A percentile compares a stretch with the other conserved stretches of the same genome.
phyloP scores from a whole-genome alignment of 768 basidiomycete species.

The Rubroboletus pulcherrimus region DNA sequence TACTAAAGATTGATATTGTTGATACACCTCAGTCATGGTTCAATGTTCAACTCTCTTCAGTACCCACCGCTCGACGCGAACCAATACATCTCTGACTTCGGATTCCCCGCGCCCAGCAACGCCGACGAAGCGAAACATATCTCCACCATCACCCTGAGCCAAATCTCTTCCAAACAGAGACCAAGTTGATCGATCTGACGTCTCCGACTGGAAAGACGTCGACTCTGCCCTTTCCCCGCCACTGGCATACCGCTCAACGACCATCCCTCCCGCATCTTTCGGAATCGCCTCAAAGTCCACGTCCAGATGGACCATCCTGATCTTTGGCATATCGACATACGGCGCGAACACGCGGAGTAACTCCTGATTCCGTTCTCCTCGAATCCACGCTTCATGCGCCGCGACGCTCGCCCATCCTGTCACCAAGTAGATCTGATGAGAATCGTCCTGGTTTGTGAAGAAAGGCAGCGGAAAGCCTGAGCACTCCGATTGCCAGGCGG shows the following conservation, averaged over 20 bases:
- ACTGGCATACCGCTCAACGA: slow-evolving; percentile 8
- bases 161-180: slow-evolving; percentile 16
- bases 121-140: slow-evolving; percentile 13
- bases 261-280: background rate
- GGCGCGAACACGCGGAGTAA: slow-evolving; percentile 31
- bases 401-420: slow-evolving; percentile 43
- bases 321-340: slow-evolving; percentile 26
- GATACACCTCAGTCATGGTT: background rate
- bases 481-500: slow-evolving; percentile 36
- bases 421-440: slow-evolving; percentile 34
- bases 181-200: background rate
- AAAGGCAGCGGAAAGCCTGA: slow-evolving; percentile 42
- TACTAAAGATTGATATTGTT: too few relatives aligned
- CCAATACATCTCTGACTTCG: background rate
- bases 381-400: slow-evolving; percentile 42
- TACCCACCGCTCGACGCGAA: slow-evolving; percentile 3
- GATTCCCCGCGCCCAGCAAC: background rate
- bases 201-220: background rate
- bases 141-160: background rate
- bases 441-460: slow-evolving; percentile 26
- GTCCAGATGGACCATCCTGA: slow-evolving; percentile 37
- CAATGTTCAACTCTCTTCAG: slow-evolving; percentile 5
- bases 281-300: slow-evolving; percentile 37
- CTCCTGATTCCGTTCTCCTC: slow-evolving; percentile 37
- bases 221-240: background rate